A percentile compares a stretch with the other conserved stretches of the same genome.
Conservation (phyloP, 1,284 basidiomycete species). For the Tylopilus sp. region DNA sequence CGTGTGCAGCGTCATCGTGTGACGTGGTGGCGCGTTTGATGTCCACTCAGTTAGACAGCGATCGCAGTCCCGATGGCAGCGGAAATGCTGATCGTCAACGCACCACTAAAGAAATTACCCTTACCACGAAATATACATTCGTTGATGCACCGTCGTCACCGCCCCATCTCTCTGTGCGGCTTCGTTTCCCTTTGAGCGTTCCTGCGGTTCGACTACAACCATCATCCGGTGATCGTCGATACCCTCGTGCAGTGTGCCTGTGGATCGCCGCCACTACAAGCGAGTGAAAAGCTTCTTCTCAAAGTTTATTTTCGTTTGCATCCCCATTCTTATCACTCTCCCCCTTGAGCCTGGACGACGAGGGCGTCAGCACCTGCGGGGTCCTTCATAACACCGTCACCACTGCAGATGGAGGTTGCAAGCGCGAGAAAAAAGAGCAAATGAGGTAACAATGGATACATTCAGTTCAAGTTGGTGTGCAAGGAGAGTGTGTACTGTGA, state of each 20-base stretch:
- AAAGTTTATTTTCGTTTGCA: neutral
- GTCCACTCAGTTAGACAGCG: neutral
- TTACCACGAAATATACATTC: neutral
- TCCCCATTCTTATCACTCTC: neutral
- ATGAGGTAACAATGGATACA: neutral
- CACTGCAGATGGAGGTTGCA: neutral
- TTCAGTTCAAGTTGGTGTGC: neutral
- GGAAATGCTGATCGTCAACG: neutral
- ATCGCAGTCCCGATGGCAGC: neutral
- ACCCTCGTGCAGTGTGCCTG: neutral
- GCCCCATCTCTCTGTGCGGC: neutral
- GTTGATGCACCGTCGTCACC: neutral
- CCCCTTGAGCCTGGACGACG: neutral
- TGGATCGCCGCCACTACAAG: neutral
- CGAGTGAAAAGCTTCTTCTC: neutral
- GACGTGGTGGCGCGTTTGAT: neutral
- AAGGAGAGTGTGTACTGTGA: neutral
- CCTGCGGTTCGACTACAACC: neutral
- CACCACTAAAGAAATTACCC: too few species aligned
- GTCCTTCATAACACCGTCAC: neutral
- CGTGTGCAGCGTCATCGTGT: neutral
- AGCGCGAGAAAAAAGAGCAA: neutral
- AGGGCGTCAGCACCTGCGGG: neutral
- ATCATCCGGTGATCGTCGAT: neutral
- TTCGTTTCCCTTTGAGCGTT: neutral